These are phyloP conservation scores for Lineolata rhizophorae DNA, from an alignment of 495 filamentous ascomycete species.

Conservation along the genomic window DNA sequence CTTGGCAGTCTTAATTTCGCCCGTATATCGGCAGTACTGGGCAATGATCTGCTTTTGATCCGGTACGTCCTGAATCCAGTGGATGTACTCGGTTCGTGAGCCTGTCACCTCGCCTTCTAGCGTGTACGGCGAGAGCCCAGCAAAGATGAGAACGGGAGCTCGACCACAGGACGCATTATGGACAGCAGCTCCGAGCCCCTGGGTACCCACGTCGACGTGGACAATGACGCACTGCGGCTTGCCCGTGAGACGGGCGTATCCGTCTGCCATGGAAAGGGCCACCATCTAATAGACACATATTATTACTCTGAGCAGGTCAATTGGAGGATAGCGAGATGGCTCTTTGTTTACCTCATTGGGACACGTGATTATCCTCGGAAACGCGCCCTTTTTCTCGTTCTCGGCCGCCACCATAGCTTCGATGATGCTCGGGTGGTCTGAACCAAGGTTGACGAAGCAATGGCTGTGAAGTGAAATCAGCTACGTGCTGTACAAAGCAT, in stretches of 20 bases:
- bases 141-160: constrained; percentile 76
- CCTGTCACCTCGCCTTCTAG: constrained; percentile 80
- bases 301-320: background rate
- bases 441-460: constrained; percentile 81
- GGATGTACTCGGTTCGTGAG: constrained; percentile 81
- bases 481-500: background rate
- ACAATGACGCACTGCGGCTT: constrained; percentile 84
- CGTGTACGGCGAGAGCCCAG: constrained; percentile 74
- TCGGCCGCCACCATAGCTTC: constrained; percentile 92
- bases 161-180: constrained; percentile 80
- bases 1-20: constrained; percentile 72
- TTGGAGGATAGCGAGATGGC: background rate
- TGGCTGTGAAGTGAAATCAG: background rate
- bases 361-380: constrained; percentile 79
- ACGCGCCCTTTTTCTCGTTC: constrained; percentile 36
- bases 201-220: constrained; percentile 91
- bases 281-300: constrained; percentile 81
- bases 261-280: constrained; percentile 89
- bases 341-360: constrained; percentile 53
- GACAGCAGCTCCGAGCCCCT: constrained; percentile 74
- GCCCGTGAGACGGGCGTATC: constrained; percentile 69
- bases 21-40: constrained; percentile 88
- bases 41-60: constrained; percentile 81
- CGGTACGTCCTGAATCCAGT: constrained; percentile 94
- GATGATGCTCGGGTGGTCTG: constrained; percentile 82